A percentile compares a stretch with the other conserved stretches of the same genome.
Conservation (phyloP, 1,284 basidiomycete genomes). For the Coniferiporia sulphurascens region DNA sequence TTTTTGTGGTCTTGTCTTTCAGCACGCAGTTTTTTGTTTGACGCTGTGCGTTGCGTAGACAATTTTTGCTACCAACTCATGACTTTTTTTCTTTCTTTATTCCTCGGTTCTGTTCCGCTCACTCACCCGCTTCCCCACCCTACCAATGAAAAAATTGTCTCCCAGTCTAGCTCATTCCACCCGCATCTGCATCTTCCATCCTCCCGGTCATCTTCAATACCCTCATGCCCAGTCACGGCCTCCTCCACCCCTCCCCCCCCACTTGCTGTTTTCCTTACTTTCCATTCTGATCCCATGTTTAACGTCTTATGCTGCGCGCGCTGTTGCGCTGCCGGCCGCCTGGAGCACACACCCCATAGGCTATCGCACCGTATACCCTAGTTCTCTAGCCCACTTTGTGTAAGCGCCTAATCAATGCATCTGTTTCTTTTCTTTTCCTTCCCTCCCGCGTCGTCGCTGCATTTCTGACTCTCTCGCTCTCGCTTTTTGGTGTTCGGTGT, state of each 20-base stretch:
- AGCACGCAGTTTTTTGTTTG: constrained; percentile 60
- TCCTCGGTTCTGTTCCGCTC: neutral
- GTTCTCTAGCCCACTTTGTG: neutral
- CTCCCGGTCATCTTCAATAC: neutral
- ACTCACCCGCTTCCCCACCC: neutral
- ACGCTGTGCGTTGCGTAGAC: constrained; percentile 20
- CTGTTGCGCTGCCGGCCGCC: neutral
- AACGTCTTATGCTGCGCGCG: neutral
- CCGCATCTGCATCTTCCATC: constrained; percentile 1
- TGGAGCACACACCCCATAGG: neutral
- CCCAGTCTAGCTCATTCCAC: neutral
- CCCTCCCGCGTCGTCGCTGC: neutral
- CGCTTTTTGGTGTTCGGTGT: no score
- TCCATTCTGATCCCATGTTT: neutral
- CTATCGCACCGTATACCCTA: constrained; percentile 6
- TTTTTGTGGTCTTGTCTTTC: constrained; percentile 2
- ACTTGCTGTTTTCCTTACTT: neutral
- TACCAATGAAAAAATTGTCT: neutral
- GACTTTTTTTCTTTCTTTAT: neutral
- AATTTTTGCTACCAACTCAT: neutral
- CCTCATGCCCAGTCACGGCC: neutral
- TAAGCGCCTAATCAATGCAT: neutral
- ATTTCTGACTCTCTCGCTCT: neutral
- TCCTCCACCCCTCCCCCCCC: neutral
- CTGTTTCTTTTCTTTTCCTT: neutral